phyloP scores from a whole-genome alignment of 1,284 basidiomycete species.

The Phylloboletellus chloephorus region DNA sequence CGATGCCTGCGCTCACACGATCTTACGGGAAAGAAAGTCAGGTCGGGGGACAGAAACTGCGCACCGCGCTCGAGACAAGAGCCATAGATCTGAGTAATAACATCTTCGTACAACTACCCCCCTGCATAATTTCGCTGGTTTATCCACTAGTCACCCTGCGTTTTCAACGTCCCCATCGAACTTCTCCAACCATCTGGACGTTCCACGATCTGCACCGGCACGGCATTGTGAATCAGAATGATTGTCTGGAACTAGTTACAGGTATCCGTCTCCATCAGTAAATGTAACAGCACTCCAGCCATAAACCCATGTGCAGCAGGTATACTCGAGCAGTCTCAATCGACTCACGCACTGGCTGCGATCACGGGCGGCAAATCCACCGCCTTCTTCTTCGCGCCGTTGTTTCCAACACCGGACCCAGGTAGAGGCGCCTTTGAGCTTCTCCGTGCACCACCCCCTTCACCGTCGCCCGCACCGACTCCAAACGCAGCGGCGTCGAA shows the following conservation, averaged over 20 bases:
- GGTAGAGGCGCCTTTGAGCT: conserved; percentile 7
- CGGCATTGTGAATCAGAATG: no score
- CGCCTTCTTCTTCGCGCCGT: conserved; percentile 31
- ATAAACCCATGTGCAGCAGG: conserved; percentile 2
- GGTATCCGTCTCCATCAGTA: conserved; percentile 24
- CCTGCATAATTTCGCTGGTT: no score
- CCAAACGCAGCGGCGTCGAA: conserved; percentile 7
- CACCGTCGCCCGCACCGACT: conserved; percentile 1
- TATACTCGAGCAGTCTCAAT: not conserved
- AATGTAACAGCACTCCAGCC: conserved; percentile 12
- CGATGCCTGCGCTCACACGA: no score
- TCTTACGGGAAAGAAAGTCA: no score
- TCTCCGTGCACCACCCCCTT: conserved; percentile 8
- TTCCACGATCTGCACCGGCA: no score
- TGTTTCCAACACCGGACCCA: conserved; percentile 19
- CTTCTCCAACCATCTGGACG: no score
- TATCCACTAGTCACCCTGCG: no score
- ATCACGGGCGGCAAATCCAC: conserved; percentile 45
- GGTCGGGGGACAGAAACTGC: no score
- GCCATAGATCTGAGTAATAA: conserved; percentile 17
- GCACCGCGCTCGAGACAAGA: no score
- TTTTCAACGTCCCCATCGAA: no score
- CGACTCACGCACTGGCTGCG: conserved; percentile 48
- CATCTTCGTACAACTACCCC: no score
- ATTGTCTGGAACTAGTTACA: conserved; percentile 33